Conservation (phyloP, 2,329 filamentous ascomycete species). For the Fulvia fulva region DNA sequence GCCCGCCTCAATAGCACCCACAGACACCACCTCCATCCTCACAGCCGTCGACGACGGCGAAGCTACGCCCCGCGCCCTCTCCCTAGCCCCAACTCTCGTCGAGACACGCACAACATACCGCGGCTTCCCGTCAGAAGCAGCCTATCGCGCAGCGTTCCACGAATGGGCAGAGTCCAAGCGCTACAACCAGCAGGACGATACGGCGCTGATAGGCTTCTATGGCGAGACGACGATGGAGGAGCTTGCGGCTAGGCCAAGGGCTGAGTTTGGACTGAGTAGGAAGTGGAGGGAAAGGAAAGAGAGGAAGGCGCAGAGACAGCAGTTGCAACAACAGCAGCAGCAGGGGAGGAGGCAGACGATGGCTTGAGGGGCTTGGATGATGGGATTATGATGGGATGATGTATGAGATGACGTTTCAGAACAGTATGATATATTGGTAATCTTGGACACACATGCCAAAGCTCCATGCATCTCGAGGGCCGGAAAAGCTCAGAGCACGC, state of each 20-base stretch:
- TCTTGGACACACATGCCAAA: too few relatives aligned
- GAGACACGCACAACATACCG: conserved; percentile 20
- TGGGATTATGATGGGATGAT: background rate
- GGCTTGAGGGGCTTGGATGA: background rate
- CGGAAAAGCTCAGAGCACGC: too few relatives aligned
- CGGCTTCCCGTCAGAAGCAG: conserved; percentile 28
- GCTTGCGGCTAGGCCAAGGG: conserved; percentile 19
- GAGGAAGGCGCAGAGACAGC: conserved; percentile 8
- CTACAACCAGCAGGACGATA: conserved; percentile 24
- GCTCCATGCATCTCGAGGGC: too few relatives aligned
- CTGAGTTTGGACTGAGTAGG: conserved; percentile 23
- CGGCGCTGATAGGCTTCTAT: conserved; percentile 27
- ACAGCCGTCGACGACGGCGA: background rate
- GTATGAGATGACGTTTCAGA: background rate
- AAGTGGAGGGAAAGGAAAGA: conserved; percentile 22
- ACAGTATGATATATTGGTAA: too few relatives aligned
- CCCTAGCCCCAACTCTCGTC: conserved; percentile 1
- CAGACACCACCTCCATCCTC: background rate
- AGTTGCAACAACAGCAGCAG: background rate
- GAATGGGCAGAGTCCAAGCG: conserved; percentile 31
- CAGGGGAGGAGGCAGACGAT: background rate
- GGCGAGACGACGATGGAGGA: conserved; percentile 29
- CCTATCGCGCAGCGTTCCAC: conserved; percentile 28
- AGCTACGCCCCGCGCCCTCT: background rate
- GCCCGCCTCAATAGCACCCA: background rate